Base-by-base conservation (phyloP, 192 early-diverging fungal species). In the Podila epigama region DNA sequence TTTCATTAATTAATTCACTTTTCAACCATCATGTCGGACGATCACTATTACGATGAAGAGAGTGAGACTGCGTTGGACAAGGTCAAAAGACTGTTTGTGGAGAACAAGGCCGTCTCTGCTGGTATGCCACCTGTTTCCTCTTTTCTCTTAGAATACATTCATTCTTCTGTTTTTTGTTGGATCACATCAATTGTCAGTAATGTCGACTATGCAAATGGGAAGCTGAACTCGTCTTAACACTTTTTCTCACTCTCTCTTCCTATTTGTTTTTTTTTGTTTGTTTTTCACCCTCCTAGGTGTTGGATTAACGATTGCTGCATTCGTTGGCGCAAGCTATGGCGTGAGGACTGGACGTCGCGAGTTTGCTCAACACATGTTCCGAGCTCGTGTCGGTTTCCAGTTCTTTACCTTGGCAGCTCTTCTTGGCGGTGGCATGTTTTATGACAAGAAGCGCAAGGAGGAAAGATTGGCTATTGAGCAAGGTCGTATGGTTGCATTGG, bases 371-470 rank as follows among this genome's bases (percentile, higher is more conserved):
- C 63, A 77, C 61, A 77, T 77, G 73, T 77, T 77, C 51, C 63
- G 73, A 36, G 73, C 73, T 44, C 73, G 73, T 77, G 73, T 77
- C 34, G 73, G 73, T 22, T 77, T 77, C 61, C 73, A 77, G 51
- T 77, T 77, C 56, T 63, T 68, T 20, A 77, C 73, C 25, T 34
- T 77, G 13, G 66, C 73, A 18, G 66, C 66, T 12, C 55, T 77
- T 11, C 52, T 77, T 33, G 73, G 73, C 15, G 73, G 73, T 33
- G 73, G 73, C 34, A 44, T 59, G 55, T 77, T 64, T 35, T 77
- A 77, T 33, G 73, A 77, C 40, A 63, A 77, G 50, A 77, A 77
- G 61, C 73, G 73, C 73, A 77, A 77, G 73, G 66, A 77, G 34
- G 73, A 77, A 31, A 33, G 66, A 18, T 32, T 63, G 39, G 51